Evolutionary conservation across 2,329 filamentous ascomycete species (phyloP).

Genomic region (Claviceps sorghi): DNA sequence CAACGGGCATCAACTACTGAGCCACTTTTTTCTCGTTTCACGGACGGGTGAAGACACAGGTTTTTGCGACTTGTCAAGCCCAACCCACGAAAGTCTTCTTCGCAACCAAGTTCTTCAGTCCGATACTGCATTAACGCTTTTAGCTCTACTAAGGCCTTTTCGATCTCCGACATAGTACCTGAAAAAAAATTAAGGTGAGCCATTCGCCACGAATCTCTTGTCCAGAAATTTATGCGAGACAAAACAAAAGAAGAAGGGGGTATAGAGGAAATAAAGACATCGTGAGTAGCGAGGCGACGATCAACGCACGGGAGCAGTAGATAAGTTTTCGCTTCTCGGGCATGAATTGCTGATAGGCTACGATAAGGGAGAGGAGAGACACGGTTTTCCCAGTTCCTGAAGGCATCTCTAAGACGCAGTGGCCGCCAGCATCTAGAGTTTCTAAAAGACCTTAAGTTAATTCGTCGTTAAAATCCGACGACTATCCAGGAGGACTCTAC

Average conservation of each 20-base stretch:
- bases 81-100: conserved; percentile 84
- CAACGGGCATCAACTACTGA: conserved; percentile 89
- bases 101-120: conserved; percentile 70
- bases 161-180: conserved; percentile 97
- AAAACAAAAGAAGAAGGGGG: neutral
- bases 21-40: conserved; percentile 93
- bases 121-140: conserved; percentile 93
- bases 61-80: conserved; percentile 96
- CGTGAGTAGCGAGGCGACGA: neutral
- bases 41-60: conserved; percentile 85
- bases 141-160: conserved; percentile 86
- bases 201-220: neutral
- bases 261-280: neutral
- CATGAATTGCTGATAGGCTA: conserved; percentile 90
- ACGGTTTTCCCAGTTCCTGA: conserved; percentile 97
- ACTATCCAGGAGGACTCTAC: conserved; percentile 16
- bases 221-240: neutral
- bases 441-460: conserved; percentile 18
- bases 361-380: conserved; percentile 83
- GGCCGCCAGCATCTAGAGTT: conserved; percentile 84
- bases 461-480: neutral
- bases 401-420: conserved; percentile 97
- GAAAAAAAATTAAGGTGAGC: neutral
- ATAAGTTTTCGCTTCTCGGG: conserved; percentile 92
- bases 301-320: conserved; percentile 69